These are phyloP conservation scores for Ampelomyces quisqualis DNA, from an alignment of 2,329 filamentous ascomycete genomes.

Conservation along the genomic window DNA sequence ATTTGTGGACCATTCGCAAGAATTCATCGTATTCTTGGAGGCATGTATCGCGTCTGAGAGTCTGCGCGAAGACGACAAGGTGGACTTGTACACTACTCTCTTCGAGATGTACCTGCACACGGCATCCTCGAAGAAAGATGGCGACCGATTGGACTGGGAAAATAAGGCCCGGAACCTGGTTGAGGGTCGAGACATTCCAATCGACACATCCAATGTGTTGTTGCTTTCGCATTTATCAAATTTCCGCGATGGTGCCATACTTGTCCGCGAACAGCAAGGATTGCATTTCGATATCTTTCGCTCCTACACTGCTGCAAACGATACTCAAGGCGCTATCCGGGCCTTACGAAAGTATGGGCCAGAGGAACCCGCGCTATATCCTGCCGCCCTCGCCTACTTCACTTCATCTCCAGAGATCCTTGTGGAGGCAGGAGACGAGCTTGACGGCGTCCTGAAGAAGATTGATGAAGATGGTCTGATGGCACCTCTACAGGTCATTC, in stretches of 20 bases:
- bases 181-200: constrained; percentile 73
- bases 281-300: constrained; percentile 94
- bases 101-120: constrained; percentile 99
- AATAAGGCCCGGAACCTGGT: constrained; percentile 87
- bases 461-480: constrained; percentile 91
- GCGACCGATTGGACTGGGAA: constrained; percentile 78
- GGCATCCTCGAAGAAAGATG: constrained; percentile 71
- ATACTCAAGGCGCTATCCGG: constrained; percentile 86
- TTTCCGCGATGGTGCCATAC: constrained; percentile 84
- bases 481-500: constrained; percentile 94
- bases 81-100: constrained; percentile 88
- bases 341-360: constrained; percentile 89
- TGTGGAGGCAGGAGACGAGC: constrained; percentile 81
- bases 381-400: constrained; percentile 89
- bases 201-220: constrained; percentile 92
- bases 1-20: constrained; percentile 88
- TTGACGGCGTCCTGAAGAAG: constrained; percentile 75
- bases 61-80: constrained; percentile 71
- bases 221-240: constrained; percentile 88
- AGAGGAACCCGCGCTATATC: constrained; percentile 87
- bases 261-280: constrained; percentile 92
- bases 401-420: constrained; percentile 80
- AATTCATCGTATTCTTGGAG: constrained; percentile 92
- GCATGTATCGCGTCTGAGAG: constrained; percentile 74
- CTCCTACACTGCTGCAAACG: constrained; percentile 88